Base-by-base conservation (phyloP, 1,284 basidiomycete genomes). In the Trichosporon asahii region DNA sequence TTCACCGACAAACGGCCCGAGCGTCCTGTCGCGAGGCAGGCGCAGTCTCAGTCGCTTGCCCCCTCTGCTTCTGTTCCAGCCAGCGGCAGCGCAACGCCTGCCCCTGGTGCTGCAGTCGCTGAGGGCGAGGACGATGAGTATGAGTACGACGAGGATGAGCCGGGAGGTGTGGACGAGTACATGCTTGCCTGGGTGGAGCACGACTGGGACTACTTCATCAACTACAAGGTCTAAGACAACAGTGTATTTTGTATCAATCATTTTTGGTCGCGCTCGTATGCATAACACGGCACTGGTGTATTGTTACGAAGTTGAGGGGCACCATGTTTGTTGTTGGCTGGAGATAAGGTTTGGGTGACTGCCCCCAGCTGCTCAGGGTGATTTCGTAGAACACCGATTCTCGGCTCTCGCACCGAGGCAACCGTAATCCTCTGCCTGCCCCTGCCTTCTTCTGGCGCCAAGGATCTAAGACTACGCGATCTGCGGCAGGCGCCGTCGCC, bases 101-200 rank as follows among this genome's bases (percentile, higher is more conserved):
- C 37, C 55, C 67, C 21, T 74, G 65, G 23, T 76, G 78, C 4
- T 77, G 78, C 5, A 78, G n/a, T 79, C 66, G 87, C 84, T 25
- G 86, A 84, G 65, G 74, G 65, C 1, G 80, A 78, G 21, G 73
- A 75, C 63, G 78, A 76, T 21, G 76, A 77, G 74, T 66, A 78
- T 46, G 77, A 80, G 29, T 70, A 76, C 33, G 85, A 85, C 15
- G 86, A 85, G 12, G 89, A 88, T 60, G 84, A 80, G n/a, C 69
- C 79, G 0, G 81, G 82, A 21, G 79, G 74, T 14, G 55, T 91
- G 27, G 90, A 91, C 66, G 93, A 95, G 72, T 96, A 94, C 77
- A 95, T 98, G 93, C 85, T 98, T 64, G 82, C 85, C 6, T 88
- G 89, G 76, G 91, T 94, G 29, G 87, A 89, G 70, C 82, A 83